Evolutionary conservation across 202 grass and related monocot species (phyloP).

Genomic region (Setaria viridis): DNA sequence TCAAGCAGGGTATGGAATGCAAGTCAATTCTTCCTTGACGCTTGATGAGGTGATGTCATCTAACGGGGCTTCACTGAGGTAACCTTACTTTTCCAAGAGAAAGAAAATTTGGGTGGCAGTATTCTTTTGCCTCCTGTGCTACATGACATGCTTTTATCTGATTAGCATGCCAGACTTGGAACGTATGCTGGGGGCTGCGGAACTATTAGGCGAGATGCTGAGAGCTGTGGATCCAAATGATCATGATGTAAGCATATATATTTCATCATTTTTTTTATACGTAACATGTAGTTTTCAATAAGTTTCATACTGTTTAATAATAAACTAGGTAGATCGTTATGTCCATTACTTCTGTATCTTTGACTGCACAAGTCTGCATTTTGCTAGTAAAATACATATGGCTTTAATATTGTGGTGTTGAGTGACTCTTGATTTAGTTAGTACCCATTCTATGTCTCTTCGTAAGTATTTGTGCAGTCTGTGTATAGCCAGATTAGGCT

Average conservation of each 20-base stretch:
- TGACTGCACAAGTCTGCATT: not conserved
- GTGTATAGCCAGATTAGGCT: not conserved
- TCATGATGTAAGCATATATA: conserved; percentile 54
- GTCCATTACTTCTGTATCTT: not conserved
- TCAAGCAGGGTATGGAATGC: conserved; percentile 62
- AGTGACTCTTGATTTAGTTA: conserved; percentile 5
- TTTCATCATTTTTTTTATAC: conserved; percentile 27
- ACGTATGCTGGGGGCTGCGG: conserved; percentile 57
- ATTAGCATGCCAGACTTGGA: conserved; percentile 74
- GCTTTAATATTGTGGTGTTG: not conserved
- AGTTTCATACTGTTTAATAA: conserved; percentile 1
- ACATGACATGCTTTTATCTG: conserved; percentile 40
- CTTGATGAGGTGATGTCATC: conserved; percentile 87
- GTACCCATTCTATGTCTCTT: not conserved
- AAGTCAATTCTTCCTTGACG: conserved; percentile 59
- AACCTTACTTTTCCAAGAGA: not conserved
- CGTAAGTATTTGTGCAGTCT: not conserved
- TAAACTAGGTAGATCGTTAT: not conserved
- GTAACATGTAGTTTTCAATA: conserved; percentile 10
- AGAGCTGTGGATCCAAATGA: conserved; percentile 75
- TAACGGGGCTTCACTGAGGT: conserved; percentile 63
- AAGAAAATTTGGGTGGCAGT: conserved; percentile 28
- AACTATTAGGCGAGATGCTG: conserved; percentile 85
- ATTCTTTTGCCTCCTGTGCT: conserved; percentile 17
- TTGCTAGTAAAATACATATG: not conserved